Conservation (phyloP, 2,329 filamentous ascomycete species). For the Colletotrichum neosansevieriae region DNA sequence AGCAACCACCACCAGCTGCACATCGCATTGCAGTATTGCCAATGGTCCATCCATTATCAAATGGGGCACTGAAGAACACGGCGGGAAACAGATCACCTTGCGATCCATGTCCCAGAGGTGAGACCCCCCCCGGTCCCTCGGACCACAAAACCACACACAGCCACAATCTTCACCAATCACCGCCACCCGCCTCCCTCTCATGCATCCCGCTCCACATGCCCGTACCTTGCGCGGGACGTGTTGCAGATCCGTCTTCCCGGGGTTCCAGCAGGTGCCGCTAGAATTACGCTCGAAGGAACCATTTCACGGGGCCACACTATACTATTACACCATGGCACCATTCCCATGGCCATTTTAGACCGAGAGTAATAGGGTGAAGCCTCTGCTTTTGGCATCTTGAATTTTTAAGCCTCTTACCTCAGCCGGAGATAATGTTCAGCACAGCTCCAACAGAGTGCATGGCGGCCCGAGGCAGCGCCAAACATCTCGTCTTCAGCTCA, state of each 20-base stretch:
- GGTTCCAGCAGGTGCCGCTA: constrained; percentile 38
- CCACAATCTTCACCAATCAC: constrained; percentile 27
- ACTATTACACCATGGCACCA: not conserved
- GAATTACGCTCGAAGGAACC: constrained; percentile 21
- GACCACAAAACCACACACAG: constrained; percentile 28
- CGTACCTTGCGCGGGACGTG: constrained; percentile 28
- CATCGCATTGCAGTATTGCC: not conserved
- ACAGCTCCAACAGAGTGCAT: constrained; percentile 1
- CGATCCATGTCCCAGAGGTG: constrained; percentile 10
- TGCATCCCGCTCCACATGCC: constrained; percentile 29
- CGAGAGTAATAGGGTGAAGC: no score
- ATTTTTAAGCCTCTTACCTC: constrained; percentile 8
- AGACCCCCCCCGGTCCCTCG: constrained; percentile 3
- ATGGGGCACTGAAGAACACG: not conserved
- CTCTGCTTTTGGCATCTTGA: not conserved
- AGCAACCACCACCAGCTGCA: not conserved
- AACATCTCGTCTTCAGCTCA: no score
- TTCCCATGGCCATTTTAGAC: no score
- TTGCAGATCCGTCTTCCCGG: constrained; percentile 38
- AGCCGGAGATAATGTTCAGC: not conserved
- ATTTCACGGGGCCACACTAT: not conserved
- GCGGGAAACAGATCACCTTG: not conserved
- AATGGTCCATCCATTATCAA: not conserved
- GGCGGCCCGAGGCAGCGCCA: not conserved
- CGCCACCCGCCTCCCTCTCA: not conserved